Conservation (phyloP, 148 eudicot species). For the Silene conica region DNA sequence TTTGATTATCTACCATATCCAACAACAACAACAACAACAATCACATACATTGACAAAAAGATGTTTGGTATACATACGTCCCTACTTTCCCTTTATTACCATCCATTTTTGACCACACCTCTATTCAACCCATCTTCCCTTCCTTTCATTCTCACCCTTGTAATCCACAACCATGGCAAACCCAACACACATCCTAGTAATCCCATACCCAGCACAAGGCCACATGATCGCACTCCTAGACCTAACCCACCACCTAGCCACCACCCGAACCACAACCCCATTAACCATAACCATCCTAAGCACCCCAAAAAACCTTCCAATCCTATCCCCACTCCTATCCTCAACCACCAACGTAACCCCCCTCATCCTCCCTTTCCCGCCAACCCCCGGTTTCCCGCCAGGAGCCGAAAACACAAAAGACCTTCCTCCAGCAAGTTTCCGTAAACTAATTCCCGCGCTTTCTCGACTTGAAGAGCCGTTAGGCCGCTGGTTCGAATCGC, state of each 20-base stretch:
- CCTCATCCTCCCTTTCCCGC: constrained; percentile 21
- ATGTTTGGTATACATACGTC: too few species aligned
- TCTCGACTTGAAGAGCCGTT: constrained; percentile 22
- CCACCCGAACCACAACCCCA: background rate
- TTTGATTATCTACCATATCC: too few species aligned
- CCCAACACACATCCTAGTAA: constrained; percentile 21
- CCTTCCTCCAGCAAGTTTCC: constrained; percentile 22
- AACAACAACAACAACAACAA: too few species aligned
- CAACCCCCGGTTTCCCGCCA: constrained; percentile 16
- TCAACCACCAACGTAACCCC: constrained; percentile 21
- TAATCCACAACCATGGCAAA: too few species aligned
- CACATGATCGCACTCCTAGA: constrained; percentile 33
- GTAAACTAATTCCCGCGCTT: constrained; percentile 16
- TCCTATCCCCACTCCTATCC: constrained; percentile 19
- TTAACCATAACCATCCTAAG: constrained; percentile 26
- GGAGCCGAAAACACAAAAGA: constrained; percentile 27
- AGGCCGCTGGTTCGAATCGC: constrained; percentile 31
- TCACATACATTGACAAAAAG: too few species aligned
- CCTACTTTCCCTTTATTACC: too few species aligned
- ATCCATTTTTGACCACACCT: too few species aligned
- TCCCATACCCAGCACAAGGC: constrained; percentile 40
- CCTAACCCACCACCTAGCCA: constrained; percentile 31
- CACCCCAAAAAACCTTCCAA: constrained; percentile 31
- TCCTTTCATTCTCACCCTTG: too few species aligned
- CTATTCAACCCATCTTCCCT: too few species aligned